Conservation (phyloP, 768 basidiomycete species). For the Favolaschia claudopus region DNA sequence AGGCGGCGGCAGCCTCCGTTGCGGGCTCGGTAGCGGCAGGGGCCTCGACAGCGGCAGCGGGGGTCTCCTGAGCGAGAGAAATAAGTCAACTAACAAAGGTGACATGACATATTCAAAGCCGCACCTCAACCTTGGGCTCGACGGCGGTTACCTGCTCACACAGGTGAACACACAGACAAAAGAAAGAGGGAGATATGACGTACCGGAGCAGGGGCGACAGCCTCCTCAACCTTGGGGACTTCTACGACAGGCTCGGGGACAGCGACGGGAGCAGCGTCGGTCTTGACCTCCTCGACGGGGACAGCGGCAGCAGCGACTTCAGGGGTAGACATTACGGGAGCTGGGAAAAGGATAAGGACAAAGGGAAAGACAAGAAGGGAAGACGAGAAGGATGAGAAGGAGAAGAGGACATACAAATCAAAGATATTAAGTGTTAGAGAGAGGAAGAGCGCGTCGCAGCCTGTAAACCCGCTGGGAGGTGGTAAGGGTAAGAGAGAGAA, state of each 20-base stretch:
- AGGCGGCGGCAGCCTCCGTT: constrained; percentile 58
- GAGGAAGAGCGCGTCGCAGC: constrained; percentile 66
- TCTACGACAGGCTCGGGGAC: constrained; percentile 46
- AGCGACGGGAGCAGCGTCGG: constrained; percentile 49
- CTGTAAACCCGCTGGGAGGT: constrained; percentile 53
- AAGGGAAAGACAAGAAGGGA: constrained; percentile 21
- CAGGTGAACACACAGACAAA: constrained; percentile 10
- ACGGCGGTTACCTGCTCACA: constrained; percentile 24
- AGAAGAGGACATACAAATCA: constrained; percentile 52
- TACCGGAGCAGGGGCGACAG: constrained; percentile 40
- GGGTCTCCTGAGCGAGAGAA: constrained; percentile 44
- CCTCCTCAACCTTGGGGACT: constrained; percentile 51
- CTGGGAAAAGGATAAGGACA: constrained; percentile 41
- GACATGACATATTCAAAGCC: background rate
- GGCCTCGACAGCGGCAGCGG: constrained; percentile 39
- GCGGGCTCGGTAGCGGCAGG: constrained; percentile 52
- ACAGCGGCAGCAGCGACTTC: constrained; percentile 56
- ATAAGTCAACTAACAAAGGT: constrained; percentile 8
- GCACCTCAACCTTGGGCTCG: constrained; percentile 32
- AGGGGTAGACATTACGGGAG: constrained; percentile 86
- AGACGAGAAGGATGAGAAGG: constrained; percentile 33
- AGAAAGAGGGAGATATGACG: constrained; percentile 10
- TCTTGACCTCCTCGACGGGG: constrained; percentile 63
- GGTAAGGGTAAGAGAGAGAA: constrained; percentile 69
- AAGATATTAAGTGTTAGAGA: constrained; percentile 57